Conservation (phyloP, 495 filamentous ascomycete species). For the Aspergillus saccharolyticus region DNA sequence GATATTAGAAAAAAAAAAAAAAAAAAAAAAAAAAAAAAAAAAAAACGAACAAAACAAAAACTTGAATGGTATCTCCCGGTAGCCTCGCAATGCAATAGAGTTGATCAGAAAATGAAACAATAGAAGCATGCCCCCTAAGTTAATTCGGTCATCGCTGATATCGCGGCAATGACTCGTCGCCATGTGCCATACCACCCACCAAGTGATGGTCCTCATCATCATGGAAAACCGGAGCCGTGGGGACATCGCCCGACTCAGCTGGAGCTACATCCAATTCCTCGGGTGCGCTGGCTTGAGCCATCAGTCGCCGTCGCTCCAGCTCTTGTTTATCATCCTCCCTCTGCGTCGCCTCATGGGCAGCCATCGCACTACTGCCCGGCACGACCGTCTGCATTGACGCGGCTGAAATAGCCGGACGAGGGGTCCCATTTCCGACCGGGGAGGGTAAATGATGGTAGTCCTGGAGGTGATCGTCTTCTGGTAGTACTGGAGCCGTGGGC, state of each 20-base stretch:
- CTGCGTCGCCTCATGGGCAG: slow-evolving; percentile 14
- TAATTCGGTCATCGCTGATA: slow-evolving; percentile 37
- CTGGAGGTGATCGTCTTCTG: slow-evolving; percentile 37
- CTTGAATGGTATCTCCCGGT: slow-evolving; percentile 24
- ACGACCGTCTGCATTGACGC: slow-evolving; percentile 41
- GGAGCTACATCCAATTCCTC: slow-evolving; percentile 28
- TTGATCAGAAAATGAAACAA: slow-evolving; percentile 4
- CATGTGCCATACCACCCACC: slow-evolving; percentile 34
- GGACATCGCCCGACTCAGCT: slow-evolving; percentile 27
- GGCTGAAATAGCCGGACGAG: slow-evolving; percentile 36
- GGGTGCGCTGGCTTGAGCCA: slow-evolving; percentile 70
- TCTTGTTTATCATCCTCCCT: slow-evolving; percentile 77
- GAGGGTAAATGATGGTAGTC: slow-evolving; percentile 35
- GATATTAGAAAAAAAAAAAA: no score
- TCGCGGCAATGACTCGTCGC: slow-evolving; percentile 44
- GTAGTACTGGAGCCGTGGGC: slow-evolving; percentile 35
- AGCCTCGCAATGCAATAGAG: slow-evolving; percentile 22
- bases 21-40: background rate
- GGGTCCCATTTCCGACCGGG: slow-evolving; percentile 16
- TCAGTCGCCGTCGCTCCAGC: slow-evolving; percentile 66
- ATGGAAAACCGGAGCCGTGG: slow-evolving; percentile 62
- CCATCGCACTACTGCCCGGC: slow-evolving; percentile 15
- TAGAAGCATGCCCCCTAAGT: background rate
- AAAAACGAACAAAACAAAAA: slow-evolving; percentile 11
- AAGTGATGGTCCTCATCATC: slow-evolving; percentile 57